Evolutionary conservation across 805 yeast genomes (phyloP).

Genomic region (Komagataella kurtzmanii): DNA sequence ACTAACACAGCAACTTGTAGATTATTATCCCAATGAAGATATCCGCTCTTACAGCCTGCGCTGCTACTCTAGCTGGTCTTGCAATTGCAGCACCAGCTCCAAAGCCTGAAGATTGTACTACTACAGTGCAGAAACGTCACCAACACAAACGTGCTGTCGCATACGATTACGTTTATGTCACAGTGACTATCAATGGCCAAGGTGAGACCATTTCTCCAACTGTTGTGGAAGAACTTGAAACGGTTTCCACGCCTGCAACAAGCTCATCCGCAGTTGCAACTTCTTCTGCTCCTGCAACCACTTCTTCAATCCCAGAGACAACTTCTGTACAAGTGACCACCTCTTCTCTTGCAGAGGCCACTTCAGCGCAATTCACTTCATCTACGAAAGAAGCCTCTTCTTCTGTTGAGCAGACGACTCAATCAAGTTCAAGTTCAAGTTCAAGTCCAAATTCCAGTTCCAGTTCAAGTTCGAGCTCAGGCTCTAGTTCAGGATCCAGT

Average conservation of each 20-base stretch:
- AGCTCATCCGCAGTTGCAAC: constrained; percentile 16
- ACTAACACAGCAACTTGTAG: constrained; percentile 6
- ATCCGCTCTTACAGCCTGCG: neutral
- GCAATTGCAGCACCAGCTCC: constrained; percentile 19
- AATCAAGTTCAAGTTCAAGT: constrained; percentile 17
- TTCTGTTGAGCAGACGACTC: constrained; percentile 10
- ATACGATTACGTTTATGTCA: constrained; percentile 31
- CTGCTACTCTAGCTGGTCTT: constrained; percentile 11
- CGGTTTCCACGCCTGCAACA: constrained; percentile 10
- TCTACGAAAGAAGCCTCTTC: constrained; percentile 9
- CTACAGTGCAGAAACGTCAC: constrained; percentile 45
- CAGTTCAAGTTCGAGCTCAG: constrained; percentile 12
- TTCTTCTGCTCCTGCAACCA: constrained; percentile 7
- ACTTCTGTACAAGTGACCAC: constrained; percentile 6
- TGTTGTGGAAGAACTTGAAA: constrained; percentile 9
- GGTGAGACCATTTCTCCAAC: constrained; percentile 28
- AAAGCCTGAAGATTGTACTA: constrained; percentile 18
- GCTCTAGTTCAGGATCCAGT: constrained; percentile 16
- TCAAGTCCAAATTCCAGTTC: constrained; percentile 17
- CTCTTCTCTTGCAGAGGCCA: constrained; percentile 3
- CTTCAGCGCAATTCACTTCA: constrained; percentile 7
- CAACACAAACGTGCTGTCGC: constrained; percentile 47
- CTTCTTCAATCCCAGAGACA: constrained; percentile 10
- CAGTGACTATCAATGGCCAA: constrained; percentile 36
- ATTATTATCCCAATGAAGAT: neutral